Conservation (phyloP, 2,329 filamentous ascomycete species). For the Trichoderma gracile region DNA sequence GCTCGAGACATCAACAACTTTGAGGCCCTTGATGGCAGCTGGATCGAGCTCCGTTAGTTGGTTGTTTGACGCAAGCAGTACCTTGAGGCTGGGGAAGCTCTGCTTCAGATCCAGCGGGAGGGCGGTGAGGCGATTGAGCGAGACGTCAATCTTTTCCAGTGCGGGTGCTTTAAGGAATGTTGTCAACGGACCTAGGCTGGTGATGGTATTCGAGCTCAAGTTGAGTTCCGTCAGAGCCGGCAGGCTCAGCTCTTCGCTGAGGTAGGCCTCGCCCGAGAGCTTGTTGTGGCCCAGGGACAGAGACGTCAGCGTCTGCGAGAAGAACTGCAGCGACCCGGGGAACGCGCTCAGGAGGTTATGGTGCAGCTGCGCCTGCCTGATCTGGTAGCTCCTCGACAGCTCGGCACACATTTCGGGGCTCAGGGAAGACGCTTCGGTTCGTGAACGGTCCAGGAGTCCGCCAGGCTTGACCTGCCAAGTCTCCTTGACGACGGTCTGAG, state of each 20-base stretch:
- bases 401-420: slow-evolving; percentile 59
- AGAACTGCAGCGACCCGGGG: slow-evolving; percentile 69
- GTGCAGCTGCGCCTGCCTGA: slow-evolving; percentile 66
- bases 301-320: slow-evolving; percentile 68
- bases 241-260: slow-evolving; percentile 67
- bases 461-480: slow-evolving; percentile 58
- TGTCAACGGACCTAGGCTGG: slow-evolving; percentile 66
- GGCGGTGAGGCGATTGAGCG: slow-evolving; percentile 74
- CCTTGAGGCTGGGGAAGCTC: slow-evolving; percentile 68
- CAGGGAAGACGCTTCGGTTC: slow-evolving; percentile 62
- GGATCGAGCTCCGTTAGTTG: slow-evolving; percentile 71
- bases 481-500: slow-evolving; percentile 51
- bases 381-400: slow-evolving; percentile 53
- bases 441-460: slow-evolving; percentile 70
- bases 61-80: slow-evolving; percentile 78
- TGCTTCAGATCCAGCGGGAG: slow-evolving; percentile 65
- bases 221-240: slow-evolving; percentile 76
- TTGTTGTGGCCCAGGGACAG: slow-evolving; percentile 78
- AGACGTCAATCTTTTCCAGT: slow-evolving; percentile 77
- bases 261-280: slow-evolving; percentile 62
- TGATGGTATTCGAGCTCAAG: slow-evolving; percentile 72
- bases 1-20: slow-evolving; percentile 75
- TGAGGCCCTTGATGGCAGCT: slow-evolving; percentile 71
- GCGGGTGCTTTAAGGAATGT: slow-evolving; percentile 69
- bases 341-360: slow-evolving; percentile 73